Percentiles rank a stretch among this genome's conserved stretches.
phyloP scores from a whole-genome alignment of 306 rosid species.

The Quercus wislizeni region DNA sequence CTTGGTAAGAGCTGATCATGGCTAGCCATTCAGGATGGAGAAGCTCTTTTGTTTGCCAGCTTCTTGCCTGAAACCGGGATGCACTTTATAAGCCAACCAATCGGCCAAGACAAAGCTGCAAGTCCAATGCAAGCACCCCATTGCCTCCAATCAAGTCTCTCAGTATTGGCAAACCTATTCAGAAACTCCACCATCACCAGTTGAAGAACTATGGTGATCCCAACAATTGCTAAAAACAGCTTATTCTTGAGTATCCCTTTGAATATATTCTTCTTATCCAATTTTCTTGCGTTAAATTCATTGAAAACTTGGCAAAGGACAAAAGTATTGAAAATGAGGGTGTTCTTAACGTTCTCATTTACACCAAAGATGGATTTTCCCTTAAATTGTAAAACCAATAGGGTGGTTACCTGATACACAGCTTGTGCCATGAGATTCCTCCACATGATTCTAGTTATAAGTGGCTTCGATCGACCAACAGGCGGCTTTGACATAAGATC shows the following conservation, averaged over 20 bases:
- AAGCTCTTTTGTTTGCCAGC: neutral
- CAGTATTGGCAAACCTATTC: constrained; percentile 26
- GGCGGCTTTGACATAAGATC: constrained; percentile 22
- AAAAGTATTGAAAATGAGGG: constrained; percentile 28
- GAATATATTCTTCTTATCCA: constrained; percentile 29
- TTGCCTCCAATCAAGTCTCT: constrained; percentile 21
- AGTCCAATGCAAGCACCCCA: constrained; percentile 28
- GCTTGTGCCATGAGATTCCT: constrained; percentile 30
- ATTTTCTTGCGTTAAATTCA: constrained; percentile 29
- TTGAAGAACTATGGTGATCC: constrained; percentile 20
- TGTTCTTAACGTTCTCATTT: constrained; percentile 17
- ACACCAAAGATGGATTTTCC: constrained; percentile 26
- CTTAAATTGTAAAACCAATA: constrained; percentile 17
- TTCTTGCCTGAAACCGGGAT: constrained; percentile 5
- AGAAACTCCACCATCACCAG: constrained; percentile 25
- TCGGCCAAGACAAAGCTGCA: constrained; percentile 31
- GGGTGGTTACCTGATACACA: constrained; percentile 20
- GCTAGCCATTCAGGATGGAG: neutral
- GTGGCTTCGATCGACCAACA: constrained; percentile 11
- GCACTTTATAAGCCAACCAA: constrained; percentile 26
- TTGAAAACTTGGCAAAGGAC: constrained; percentile 27
- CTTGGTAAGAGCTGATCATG: neutral
- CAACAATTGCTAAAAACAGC: constrained; percentile 19
- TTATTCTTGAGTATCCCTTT: constrained; percentile 20
- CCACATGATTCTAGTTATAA: constrained; percentile 30